phyloP scores from a whole-genome alignment of 345 rosid genomes.

The Arabis alpina region DNA sequence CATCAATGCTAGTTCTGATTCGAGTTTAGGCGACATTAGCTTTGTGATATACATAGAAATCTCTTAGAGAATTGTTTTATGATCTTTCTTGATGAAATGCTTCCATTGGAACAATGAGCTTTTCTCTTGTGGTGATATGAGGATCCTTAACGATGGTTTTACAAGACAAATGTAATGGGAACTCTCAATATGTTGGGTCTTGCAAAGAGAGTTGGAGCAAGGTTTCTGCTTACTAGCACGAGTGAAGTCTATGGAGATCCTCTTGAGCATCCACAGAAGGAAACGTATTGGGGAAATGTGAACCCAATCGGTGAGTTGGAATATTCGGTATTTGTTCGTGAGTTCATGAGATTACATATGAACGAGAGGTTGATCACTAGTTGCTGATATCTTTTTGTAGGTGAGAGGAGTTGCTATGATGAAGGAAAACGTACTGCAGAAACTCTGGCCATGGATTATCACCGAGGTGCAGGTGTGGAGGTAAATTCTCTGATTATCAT shows the following conservation, averaged over 20 bases:
- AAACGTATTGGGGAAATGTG: constrained; percentile 97
- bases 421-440: constrained; percentile 99
- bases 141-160: constrained; percentile 55
- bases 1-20: background rate
- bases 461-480: constrained; percentile 95
- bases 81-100: constrained; percentile 52
- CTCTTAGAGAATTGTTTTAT: constrained; percentile 4
- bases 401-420: constrained; percentile 97
- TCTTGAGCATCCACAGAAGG: constrained; percentile 98
- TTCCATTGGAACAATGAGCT: background rate
- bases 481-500: constrained; percentile 46
- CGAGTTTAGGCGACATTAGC: background rate
- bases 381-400: constrained; percentile 42
- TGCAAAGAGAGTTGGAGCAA: constrained; percentile 98
- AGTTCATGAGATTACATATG: constrained; percentile 7
- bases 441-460: constrained; percentile 95
- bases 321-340: background rate
- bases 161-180: constrained; percentile 99
- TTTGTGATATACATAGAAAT: background rate
- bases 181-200: constrained; percentile 97
- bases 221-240: constrained; percentile 94
- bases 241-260: constrained; percentile 99
- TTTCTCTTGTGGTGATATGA: background rate
- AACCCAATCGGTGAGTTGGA: constrained; percentile 80
- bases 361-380: background rate